Conservation (phyloP, 1,284 basidiomycete genomes). For the Bjerkandera adusta region DNA sequence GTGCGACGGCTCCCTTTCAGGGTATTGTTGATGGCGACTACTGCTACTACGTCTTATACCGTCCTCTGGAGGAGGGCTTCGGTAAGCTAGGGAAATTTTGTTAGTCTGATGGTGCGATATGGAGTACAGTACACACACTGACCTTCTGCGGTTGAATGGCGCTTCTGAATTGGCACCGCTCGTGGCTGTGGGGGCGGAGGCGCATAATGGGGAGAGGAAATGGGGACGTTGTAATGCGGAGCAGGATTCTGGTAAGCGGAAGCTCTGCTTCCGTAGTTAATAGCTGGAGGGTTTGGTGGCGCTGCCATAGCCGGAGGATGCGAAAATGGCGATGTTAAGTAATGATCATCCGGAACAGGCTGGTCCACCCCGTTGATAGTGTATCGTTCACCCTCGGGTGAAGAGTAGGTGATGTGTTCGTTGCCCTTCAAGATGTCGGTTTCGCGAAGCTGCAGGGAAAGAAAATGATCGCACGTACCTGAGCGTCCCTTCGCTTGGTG, state of each 20-base stretch:
- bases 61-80: neutral
- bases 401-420: conserved; percentile 62
- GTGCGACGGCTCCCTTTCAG: neutral
- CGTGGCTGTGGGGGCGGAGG: conserved; percentile 5
- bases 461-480: conserved; percentile 37
- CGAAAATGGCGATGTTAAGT: neutral
- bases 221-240: neutral
- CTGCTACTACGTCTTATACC: neutral
- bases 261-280: neutral
- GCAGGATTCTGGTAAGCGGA: neutral
- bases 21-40: conserved; percentile 1
- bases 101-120: too few relatives aligned
- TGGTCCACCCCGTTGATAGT: conserved; percentile 74
- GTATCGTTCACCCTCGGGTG: conserved; percentile 62
- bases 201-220: neutral
- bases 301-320: conserved; percentile 4
- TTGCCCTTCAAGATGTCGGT: conserved; percentile 51
- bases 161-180: neutral
- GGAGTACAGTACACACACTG: neutral
- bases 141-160: neutral
- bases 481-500: conserved; percentile 51
- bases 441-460: conserved; percentile 12
- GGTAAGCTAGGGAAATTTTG: too few relatives aligned
- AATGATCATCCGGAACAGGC: conserved; percentile 12
- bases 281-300: neutral